Evolutionary conservation across 768 basidiomycete species (phyloP), one percentile per base, ranked within the genome.

Genomic region (Psilocybe cubensis): DNA sequence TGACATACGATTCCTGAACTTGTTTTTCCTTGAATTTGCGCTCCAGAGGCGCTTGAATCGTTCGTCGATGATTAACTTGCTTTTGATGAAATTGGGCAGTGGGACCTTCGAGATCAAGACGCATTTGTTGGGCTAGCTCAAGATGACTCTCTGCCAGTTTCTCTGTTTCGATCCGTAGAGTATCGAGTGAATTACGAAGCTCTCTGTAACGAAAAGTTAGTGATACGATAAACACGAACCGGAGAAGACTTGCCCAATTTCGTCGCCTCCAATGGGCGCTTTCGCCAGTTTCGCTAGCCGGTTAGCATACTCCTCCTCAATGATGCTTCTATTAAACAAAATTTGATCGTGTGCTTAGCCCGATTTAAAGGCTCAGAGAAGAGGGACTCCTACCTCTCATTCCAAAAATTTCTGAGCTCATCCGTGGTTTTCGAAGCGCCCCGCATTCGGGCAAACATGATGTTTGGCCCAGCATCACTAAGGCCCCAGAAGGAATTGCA

Each of bases 401-500:
- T 94, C 92, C 94, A 97, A 67, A 92, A 96, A 53, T 79, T 85
- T 66, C 83, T 82, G 44, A 98, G 72, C 65, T 98, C 97, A 51
- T 98, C 96, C 66, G 91, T 87, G 1, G 94, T 95, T 73, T 90
- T 85, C 21, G 82, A 78, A 9, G 90, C 91, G 9, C 90, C 92
- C 6, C 92, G 81, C 87, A 96, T 91, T 62, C 92, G 82, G 20
- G 93, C 87, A 68, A 94, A 89, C 58, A 98, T 80, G 42, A 95
- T 90, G 63, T 94, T 92, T 52, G 92, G 91, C 2, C 95, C 95
- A 38, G 82, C 87, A 74, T 96, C 95, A 21, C 83, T 85, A 9
- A 78, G 66, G 4, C 94, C 94, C 97, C 97, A 98, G 75, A 98
- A 98, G 0, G 93, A 86, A 73, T 98, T 99, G 74, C 95, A 98